These are phyloP conservation scores for Chlorella vulgaris DNA, from an alignment of 139 green algal species.

Conservation along the genomic window DNA sequence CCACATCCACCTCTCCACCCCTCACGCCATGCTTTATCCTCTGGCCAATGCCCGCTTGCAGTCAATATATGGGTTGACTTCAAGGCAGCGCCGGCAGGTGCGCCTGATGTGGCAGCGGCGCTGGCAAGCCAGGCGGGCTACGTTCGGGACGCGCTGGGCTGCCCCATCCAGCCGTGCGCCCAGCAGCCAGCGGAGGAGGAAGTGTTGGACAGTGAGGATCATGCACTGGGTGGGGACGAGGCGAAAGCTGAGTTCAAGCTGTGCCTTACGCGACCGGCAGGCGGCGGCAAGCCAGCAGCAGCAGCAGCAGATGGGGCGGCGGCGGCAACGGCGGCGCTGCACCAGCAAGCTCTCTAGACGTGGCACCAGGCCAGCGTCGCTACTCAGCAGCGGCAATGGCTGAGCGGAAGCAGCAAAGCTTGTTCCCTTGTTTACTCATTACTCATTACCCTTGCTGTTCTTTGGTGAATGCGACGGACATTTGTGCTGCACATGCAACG, in stretches of 20 bases:
- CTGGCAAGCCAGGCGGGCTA: slow-evolving; percentile 50
- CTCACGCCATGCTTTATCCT: neutral
- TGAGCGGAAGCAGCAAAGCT: too few species aligned
- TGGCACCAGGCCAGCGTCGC: too few species aligned
- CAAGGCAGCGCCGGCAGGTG: slow-evolving; percentile 1
- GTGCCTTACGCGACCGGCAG: slow-evolving; percentile 29
- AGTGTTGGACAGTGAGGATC: slow-evolving; percentile 61
- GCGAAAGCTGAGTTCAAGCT: slow-evolving; percentile 37
- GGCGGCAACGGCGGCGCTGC: neutral
- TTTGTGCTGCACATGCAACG: too few species aligned
- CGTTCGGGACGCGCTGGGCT: slow-evolving; percentile 62
- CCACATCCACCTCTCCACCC: neutral
- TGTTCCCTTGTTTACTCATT: too few species aligned
- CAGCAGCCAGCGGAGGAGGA: slow-evolving; percentile 47
- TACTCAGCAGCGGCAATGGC: too few species aligned
- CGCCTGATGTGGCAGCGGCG: slow-evolving; percentile 28
- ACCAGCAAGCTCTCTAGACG: too few species aligned
- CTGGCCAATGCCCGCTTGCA: neutral
- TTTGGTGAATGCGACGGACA: too few species aligned
- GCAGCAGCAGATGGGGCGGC: slow-evolving; percentile 1
- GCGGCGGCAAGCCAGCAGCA: too few species aligned
- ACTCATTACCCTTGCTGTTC: too few species aligned
- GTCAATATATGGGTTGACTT: slow-evolving; percentile 14
- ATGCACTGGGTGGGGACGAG: slow-evolving; percentile 12
- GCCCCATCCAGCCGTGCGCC: slow-evolving; percentile 40